Conservation (phyloP, 1,284 basidiomycete genomes). For the Ganoderma lingzhi region DNA sequence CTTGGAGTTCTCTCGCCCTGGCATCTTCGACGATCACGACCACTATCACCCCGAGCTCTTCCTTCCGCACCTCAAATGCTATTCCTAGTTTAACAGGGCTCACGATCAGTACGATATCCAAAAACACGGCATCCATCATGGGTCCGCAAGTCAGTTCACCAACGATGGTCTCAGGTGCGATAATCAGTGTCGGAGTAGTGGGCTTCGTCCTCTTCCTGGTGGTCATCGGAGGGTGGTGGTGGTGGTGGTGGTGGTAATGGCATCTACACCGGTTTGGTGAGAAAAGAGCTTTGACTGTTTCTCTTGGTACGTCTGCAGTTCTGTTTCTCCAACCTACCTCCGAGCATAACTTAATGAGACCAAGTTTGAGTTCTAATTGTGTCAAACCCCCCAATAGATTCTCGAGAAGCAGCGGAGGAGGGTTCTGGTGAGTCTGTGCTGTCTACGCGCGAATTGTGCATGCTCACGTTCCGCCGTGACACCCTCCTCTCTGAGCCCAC, state of each 20-base stretch:
- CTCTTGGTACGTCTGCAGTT: constrained; percentile 1
- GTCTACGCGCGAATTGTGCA: background rate
- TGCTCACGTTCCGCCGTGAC: background rate
- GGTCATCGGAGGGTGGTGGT: constrained; percentile 4
- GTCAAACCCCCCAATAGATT: background rate
- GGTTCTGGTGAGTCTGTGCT: background rate
- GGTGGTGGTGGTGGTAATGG: background rate
- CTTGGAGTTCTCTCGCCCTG: background rate
- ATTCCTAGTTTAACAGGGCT: background rate
- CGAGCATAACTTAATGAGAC: background rate
- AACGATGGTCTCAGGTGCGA: background rate
- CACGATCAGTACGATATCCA: background rate
- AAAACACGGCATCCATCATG: too few species aligned
- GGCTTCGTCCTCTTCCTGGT: background rate
- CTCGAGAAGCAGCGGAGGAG: background rate
- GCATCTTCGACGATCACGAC: background rate
- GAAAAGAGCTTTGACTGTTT: background rate
- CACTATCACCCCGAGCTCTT: background rate
- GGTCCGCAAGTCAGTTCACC: constrained; percentile 8
- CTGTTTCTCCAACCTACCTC: background rate
- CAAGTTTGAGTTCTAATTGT: background rate
- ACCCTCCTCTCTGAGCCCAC: background rate
- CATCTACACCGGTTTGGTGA: background rate
- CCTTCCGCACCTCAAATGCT: background rate
- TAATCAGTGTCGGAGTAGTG: constrained; percentile 1